phyloP scores from a whole-genome alignment of 306 rosid genomes.

The Dalbergia cochinchinensis region DNA sequence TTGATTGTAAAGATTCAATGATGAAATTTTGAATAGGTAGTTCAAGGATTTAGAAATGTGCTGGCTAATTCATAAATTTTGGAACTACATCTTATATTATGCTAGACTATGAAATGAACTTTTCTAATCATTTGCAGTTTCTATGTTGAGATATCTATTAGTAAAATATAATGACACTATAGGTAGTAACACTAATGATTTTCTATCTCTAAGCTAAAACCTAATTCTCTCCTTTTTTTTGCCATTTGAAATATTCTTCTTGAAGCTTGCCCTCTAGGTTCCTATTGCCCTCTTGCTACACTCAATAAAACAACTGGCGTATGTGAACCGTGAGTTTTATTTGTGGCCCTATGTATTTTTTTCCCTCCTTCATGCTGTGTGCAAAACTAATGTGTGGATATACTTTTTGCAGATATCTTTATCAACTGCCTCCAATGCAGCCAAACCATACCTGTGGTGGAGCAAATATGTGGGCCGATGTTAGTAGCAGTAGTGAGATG shows the following conservation, averaged over 20 bases:
- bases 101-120: background rate
- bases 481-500: slow-evolving; percentile 71
- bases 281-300: slow-evolving; percentile 85
- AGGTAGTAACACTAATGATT: background rate
- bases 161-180: slow-evolving; percentile 19
- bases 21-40: slow-evolving; percentile 8
- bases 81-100: background rate
- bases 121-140: slow-evolving; percentile 2
- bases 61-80: slow-evolving; percentile 27
- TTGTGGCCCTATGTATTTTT: slow-evolving; percentile 26
- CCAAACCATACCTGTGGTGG: slow-evolving; percentile 97
- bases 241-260: slow-evolving; percentile 45
- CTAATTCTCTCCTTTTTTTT: slow-evolving; percentile 48
- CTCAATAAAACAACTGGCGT: slow-evolving; percentile 79
- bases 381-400: slow-evolving; percentile 20
- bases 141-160: background rate
- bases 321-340: slow-evolving; percentile 92
- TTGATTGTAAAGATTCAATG: background rate
- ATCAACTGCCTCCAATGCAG: slow-evolving; percentile 82
- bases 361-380: background rate
- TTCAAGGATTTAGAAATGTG: background rate
- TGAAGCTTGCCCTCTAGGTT: slow-evolving; percentile 96
- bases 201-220: slow-evolving; percentile 18
- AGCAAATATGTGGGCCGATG: slow-evolving; percentile 93
- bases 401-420: slow-evolving; percentile 73